A percentile compares a stretch with the other conserved stretches of the same genome.
Evolutionary conservation across 257 asterid genomes (phyloP).

Genomic region (Sherardia arvensis): DNA sequence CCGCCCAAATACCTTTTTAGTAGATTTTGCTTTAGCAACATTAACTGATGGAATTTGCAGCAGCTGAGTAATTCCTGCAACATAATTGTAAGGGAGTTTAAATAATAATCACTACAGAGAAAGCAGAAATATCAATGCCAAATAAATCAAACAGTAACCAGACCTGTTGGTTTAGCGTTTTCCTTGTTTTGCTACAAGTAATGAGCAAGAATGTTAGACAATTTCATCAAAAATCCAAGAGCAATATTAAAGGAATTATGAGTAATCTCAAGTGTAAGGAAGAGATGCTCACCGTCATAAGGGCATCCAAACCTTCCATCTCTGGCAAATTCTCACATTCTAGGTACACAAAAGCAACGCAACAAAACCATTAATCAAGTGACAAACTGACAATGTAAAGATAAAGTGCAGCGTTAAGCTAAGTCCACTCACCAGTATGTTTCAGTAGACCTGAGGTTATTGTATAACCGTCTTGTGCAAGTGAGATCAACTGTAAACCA

Average conservation of each 20-base stretch:
- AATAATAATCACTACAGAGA: not conserved
- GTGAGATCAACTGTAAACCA: conserved; percentile 49
- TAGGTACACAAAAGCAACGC: conserved; percentile 36
- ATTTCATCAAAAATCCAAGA: not conserved
- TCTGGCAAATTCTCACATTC: conserved; percentile 48
- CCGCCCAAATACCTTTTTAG: conserved; percentile 38
- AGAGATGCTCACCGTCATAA: conserved; percentile 47
- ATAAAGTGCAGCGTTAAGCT: not conserved
- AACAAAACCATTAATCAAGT: not conserved
- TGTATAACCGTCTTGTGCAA: conserved; percentile 81
- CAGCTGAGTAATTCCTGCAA: conserved; percentile 41
- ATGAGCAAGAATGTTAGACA: conserved; percentile 8
- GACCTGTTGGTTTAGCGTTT: conserved; percentile 41
- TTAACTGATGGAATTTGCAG: conserved; percentile 28
- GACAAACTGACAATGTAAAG: not conserved
- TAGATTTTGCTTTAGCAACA: conserved; percentile 42
- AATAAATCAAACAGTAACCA: conserved; percentile 3
- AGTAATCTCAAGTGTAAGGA: not conserved
- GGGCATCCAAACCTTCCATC: conserved; percentile 68
- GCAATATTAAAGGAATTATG: not conserved
- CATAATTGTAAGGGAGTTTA: not conserved
- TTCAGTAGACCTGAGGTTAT: conserved; percentile 43
- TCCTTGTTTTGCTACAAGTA: conserved; percentile 28
- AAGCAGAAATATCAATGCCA: not conserved
- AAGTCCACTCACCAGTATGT: conserved; percentile 39